These are phyloP conservation scores for Cryomyces antarcticus DNA, from an alignment of 495 filamentous ascomycete genomes.

Conservation along the genomic window DNA sequence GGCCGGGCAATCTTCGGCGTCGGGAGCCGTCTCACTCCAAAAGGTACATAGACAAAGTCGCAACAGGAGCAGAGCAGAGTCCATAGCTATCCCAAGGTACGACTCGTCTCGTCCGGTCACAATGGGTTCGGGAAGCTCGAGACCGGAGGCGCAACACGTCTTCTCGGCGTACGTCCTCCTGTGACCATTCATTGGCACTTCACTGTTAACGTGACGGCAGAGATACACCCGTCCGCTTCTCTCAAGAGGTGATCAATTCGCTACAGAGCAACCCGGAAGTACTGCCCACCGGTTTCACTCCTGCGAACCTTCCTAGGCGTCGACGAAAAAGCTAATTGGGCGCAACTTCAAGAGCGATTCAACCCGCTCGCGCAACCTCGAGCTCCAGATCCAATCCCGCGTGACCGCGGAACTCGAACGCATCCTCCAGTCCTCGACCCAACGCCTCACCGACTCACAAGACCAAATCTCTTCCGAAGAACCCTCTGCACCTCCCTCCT, in stretches of 20 bases:
- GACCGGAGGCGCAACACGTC: constrained; percentile 14
- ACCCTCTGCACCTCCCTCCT: constrained; percentile 14
- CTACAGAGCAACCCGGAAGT: constrained; percentile 78
- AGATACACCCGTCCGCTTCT: constrained; percentile 68
- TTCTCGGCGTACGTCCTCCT: constrained; percentile 16
- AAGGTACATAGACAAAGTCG: too few relatives aligned
- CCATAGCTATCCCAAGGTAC: too few relatives aligned
- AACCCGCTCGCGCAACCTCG: constrained; percentile 60
- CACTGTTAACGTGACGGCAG: constrained; percentile 23
- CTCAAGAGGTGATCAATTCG: constrained; percentile 58
- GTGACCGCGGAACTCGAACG: constrained; percentile 67
- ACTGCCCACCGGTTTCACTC: constrained; percentile 9
- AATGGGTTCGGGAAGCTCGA: constrained; percentile 21
- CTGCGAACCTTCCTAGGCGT: constrained; percentile 1
- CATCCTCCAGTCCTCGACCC: constrained; percentile 35
- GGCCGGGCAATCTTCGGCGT: too few relatives aligned
- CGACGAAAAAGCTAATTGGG: background rate
- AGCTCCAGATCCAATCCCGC: constrained; percentile 76
- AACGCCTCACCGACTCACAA: constrained; percentile 40
- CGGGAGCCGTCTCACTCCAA: too few relatives aligned
- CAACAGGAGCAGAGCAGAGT: too few relatives aligned
- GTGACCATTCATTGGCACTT: constrained; percentile 1
- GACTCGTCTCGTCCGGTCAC: too few relatives aligned
- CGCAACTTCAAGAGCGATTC: constrained; percentile 47
- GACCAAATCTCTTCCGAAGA: constrained; percentile 28